Percentiles rank a stretch among this genome's conserved stretches.
phyloP scores from a whole-genome alignment of 768 basidiomycete species.

The Trametes elegans region DNA sequence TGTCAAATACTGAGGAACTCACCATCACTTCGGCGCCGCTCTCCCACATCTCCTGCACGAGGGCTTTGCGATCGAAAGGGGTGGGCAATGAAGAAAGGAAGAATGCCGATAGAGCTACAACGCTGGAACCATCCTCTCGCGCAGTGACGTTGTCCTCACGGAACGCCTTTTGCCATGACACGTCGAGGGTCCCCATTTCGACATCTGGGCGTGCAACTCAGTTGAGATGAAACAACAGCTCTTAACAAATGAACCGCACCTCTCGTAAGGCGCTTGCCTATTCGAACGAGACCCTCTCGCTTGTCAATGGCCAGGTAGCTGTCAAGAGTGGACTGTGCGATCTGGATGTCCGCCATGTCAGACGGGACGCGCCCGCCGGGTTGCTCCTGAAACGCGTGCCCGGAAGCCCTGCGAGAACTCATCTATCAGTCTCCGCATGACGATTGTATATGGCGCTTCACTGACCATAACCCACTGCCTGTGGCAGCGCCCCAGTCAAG shows the following conservation, averaged over 20 bases:
- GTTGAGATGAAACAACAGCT: too few species aligned
- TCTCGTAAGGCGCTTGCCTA: slow-evolving; percentile 62
- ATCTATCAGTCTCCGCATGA: slow-evolving; percentile 12
- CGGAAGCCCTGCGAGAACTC: slow-evolving; percentile 53
- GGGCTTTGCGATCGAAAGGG: slow-evolving; percentile 54
- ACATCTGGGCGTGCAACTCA: slow-evolving; percentile 38
- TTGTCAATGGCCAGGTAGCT: slow-evolving; percentile 78
- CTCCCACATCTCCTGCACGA: slow-evolving; percentile 88
- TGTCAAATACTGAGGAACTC: slow-evolving; percentile 11
- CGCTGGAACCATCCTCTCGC: slow-evolving; percentile 43
- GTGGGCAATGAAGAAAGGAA: slow-evolving; percentile 72
- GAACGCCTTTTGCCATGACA: slow-evolving; percentile 59
- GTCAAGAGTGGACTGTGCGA: slow-evolving; percentile 50
- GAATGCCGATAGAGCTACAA: slow-evolving; percentile 83
- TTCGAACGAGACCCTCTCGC: slow-evolving; percentile 63
- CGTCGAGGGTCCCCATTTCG: slow-evolving; percentile 42
- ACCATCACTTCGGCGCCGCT: slow-evolving; percentile 87
- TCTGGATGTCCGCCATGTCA: slow-evolving; percentile 32
- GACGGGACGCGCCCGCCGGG: slow-evolving; percentile 6
- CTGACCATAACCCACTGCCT: slow-evolving; percentile 81
- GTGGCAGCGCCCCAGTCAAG: slow-evolving; percentile 86
- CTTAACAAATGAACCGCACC: too few species aligned
- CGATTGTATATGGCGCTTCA: slow-evolving; percentile 1
- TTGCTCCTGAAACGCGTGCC: slow-evolving; percentile 57
- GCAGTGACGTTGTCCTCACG: slow-evolving; percentile 43